Evolutionary conservation across 2,329 filamentous ascomycete genomes (phyloP).

Genomic region (Trematosphaeria pertusa): DNA sequence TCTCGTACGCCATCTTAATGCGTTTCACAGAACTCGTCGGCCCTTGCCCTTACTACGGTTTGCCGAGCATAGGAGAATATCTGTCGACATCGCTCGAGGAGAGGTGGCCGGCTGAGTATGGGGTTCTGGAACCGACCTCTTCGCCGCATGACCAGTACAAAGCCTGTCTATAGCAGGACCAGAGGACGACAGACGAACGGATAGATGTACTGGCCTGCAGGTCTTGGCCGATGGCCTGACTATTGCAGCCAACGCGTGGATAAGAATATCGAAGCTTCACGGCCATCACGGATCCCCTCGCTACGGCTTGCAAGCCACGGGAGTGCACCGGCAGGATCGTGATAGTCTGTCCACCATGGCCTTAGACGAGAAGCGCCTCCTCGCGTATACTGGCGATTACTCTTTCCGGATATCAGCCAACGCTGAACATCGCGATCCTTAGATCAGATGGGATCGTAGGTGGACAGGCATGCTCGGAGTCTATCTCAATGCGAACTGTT

Average conservation of each 20-base stretch:
- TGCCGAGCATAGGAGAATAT: constrained; percentile 21
- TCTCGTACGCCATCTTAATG: constrained; percentile 20
- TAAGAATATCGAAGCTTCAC: constrained; percentile 1
- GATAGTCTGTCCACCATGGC: neutral
- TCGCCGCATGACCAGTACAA: too few relatives aligned
- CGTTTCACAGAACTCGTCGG: constrained; percentile 20
- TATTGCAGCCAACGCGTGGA: constrained; percentile 4
- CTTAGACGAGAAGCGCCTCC: neutral
- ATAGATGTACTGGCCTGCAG: neutral
- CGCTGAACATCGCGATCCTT: neutral
- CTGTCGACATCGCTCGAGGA: neutral
- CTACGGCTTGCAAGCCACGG: constrained; percentile 3
- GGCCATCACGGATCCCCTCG: neutral
- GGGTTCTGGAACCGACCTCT: too few relatives aligned
- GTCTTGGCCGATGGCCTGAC: neutral
- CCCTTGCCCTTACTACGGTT: constrained; percentile 20
- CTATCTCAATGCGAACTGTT: constrained; percentile 19
- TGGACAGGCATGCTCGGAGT: constrained; percentile 9
- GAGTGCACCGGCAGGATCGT: neutral
- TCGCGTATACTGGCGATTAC: constrained; percentile 5
- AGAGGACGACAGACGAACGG: neutral
- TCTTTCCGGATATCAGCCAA: neutral
- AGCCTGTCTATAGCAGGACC: constrained; percentile 11
- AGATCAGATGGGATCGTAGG: constrained; percentile 8
- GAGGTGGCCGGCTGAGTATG: too few relatives aligned